Evolutionary conservation across 768 basidiomycete genomes (phyloP), one percentile per base, ranked within the genome.

Genomic region (Tricholoma furcatifolium): DNA sequence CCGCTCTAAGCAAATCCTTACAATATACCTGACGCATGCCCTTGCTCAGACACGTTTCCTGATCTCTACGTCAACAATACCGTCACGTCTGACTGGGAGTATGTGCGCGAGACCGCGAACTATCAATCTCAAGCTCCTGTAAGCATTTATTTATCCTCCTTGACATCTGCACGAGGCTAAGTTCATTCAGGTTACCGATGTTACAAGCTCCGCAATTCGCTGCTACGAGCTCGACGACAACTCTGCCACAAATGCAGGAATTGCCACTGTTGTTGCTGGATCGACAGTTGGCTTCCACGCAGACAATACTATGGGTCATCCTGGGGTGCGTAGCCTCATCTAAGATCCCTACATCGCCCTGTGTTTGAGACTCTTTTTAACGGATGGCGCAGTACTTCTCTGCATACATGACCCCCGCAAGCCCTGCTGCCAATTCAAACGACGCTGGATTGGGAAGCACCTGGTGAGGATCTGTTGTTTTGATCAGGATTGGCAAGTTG

Each of bases 401-500:
- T 17, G 70, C 68, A 4, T 70, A 70, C 45, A 56, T 71, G 67
- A 66, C 60, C 8, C 47, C 65, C 8, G 70, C 70, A 4, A 58
- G 51, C 31, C 69, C 69, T 21, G 65, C 67, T 15, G 67, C 69
- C 42, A 70, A 71, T 51, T 71, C 69, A 38, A 65, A 65, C 50
- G 61, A 53, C 27, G 77, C 74, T n/a, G 77, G 74, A 7, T 65
- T 70, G 7, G 72, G 70, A n/a, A 69, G 65, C 52, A 74, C 71
- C 14, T 77, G 74, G 70, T 66, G 43, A 15, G 40, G 21, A 43
- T 15, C 31, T 17, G n/a, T 35, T 40, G 10, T 31, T 6, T 18
- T 4, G n/a, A n/a, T 40, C n/a, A 6, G 41, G 14, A 2, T 38
- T 11, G 3, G 4, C 36, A 15, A 14, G 23, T 27, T 42, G n/a